Percentiles rank a stretch among this genome's conserved stretches.
phyloP scores from a whole-genome alignment of 1,284 basidiomycete species.

The Leccinum laetum region DNA sequence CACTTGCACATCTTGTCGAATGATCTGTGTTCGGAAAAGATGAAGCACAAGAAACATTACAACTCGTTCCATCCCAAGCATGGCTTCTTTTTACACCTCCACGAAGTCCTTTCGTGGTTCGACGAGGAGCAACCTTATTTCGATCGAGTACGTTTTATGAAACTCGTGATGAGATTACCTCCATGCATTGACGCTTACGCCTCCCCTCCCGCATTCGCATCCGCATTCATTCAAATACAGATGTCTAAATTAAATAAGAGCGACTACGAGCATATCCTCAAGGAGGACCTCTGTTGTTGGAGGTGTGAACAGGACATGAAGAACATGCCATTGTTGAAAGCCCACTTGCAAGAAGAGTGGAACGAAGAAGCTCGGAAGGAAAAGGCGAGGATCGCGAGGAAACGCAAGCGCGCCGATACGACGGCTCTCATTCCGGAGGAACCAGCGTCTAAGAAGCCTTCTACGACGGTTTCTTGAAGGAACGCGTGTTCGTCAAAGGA shows the following conservation, averaged over 20 bases:
- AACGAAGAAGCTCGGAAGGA: conserved; percentile 42
- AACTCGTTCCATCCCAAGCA: conserved; percentile 89
- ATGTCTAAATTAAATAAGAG: conserved; percentile 50
- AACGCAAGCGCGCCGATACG: conserved; percentile 33
- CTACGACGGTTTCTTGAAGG: conserved; percentile 10
- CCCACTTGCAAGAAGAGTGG: conserved; percentile 69
- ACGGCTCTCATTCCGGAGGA: conserved; percentile 1
- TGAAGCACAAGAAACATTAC: conserved; percentile 95
- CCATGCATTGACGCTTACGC: not conserved
- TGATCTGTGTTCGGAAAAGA: conserved; percentile 70
- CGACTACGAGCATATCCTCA: conserved; percentile 66
- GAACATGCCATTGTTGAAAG: conserved; percentile 79
- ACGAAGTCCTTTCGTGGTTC: conserved; percentile 77
- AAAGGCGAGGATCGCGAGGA: conserved; percentile 37
- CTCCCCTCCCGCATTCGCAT: not conserved
- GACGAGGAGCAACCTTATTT: conserved; percentile 58
- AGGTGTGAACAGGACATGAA: conserved; percentile 60
- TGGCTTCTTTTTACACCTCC: conserved; percentile 85
- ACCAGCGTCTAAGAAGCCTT: conserved; percentile 18
- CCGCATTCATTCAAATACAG: conserved; percentile 36
- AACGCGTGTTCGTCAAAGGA: not conserved
- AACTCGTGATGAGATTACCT: not conserved
- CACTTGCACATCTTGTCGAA: conserved; percentile 88
- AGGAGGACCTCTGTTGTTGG: conserved; percentile 69
- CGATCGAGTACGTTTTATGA: conserved; percentile 41